These are phyloP conservation scores for Calocera viscosa DNA, from an alignment of 768 basidiomycete genomes.

Conservation along the genomic window DNA sequence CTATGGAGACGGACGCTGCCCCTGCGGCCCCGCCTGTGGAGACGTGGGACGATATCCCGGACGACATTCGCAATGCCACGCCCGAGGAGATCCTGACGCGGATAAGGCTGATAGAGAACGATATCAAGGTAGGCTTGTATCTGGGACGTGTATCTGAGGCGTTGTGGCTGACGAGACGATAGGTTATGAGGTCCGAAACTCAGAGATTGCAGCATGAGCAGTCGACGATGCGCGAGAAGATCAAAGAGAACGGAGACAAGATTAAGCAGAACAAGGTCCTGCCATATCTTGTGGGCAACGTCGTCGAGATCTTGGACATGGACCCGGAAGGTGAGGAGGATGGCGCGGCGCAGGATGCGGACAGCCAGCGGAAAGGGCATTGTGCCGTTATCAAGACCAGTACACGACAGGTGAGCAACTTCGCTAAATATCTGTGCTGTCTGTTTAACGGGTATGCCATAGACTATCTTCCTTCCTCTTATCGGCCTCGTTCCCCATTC, in stretches of 20 bases:
- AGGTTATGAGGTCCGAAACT: constrained; percentile 97
- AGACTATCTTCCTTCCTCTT: constrained; percentile 92
- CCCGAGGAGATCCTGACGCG: constrained; percentile 84
- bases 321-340: constrained; percentile 89
- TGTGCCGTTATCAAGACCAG: constrained; percentile 99
- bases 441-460: background rate
- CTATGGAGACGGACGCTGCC: constrained; percentile 17
- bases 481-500: constrained; percentile 94
- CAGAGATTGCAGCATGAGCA: constrained; percentile 87
- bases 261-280: constrained; percentile 99
- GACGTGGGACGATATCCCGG: constrained; percentile 83
- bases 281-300: constrained; percentile 94
- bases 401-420: constrained; percentile 55
- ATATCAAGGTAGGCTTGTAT: constrained; percentile 59
- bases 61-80: constrained; percentile 61
- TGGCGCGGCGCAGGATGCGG: constrained; percentile 88
- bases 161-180: background rate
- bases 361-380: constrained; percentile 94
- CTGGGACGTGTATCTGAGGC: background rate
- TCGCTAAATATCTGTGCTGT: background rate
- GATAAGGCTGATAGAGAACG: constrained; percentile 89
- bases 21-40: constrained; percentile 33
- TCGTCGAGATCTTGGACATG: constrained; percentile 94
- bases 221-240: constrained; percentile 94
- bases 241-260: constrained; percentile 94